phyloP scores from a whole-genome alignment of 176 grass and related monocot species.

The Zoysia japonica region DNA sequence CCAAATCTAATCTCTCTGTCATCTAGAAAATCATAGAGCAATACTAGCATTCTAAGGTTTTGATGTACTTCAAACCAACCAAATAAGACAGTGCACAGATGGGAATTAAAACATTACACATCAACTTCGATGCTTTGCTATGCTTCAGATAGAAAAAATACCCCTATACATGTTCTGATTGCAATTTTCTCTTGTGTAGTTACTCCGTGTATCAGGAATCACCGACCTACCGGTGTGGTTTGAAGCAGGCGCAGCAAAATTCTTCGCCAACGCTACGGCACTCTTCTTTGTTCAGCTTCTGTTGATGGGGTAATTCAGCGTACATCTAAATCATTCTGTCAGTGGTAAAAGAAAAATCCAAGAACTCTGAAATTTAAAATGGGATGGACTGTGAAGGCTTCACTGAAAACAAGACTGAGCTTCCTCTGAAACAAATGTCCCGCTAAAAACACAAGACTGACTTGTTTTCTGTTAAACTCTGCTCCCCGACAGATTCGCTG shows the following conservation, averaged over 20 bases:
- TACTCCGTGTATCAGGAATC: constrained; percentile 78
- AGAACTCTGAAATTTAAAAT: constrained; percentile 3
- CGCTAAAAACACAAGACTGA: constrained; percentile 15
- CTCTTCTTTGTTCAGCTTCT: constrained; percentile 88
- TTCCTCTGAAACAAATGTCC: too few relatives aligned
- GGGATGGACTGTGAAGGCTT: constrained; percentile 14
- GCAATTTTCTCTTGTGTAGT: constrained; percentile 34
- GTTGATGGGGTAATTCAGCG: constrained; percentile 83
- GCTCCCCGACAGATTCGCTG: constrained; percentile 57
- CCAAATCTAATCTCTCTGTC: neutral
- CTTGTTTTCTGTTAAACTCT: constrained; percentile 10
- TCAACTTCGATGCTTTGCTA: neutral
- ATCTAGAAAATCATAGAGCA: neutral
- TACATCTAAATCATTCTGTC: constrained; percentile 10
- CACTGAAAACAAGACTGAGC: constrained; percentile 5
- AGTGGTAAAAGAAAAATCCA: neutral
- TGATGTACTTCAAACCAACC: neutral
- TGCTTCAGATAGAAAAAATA: neutral
- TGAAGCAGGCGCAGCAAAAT: constrained; percentile 83
- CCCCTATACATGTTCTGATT: constrained; percentile 19
- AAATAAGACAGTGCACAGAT: neutral
- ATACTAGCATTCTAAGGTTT: neutral
- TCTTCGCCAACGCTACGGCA: constrained; percentile 58
- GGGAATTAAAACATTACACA: constrained; percentile 5
- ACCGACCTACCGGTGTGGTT: constrained; percentile 80